Base-by-base conservation (phyloP, 2,329 filamentous ascomycete genomes). In the Alternaria panax region DNA sequence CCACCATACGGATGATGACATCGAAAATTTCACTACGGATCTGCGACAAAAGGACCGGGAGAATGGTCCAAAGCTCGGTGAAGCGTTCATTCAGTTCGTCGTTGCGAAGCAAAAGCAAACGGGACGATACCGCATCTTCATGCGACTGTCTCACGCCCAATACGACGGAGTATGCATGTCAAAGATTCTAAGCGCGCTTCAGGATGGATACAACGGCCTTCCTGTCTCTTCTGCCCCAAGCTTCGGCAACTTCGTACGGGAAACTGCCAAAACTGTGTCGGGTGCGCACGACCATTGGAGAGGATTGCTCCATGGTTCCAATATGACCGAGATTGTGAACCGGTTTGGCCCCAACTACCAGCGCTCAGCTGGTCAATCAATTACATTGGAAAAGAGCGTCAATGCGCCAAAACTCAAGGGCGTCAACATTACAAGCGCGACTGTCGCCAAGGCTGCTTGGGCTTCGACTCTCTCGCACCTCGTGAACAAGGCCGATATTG, bases 401-500 rank as follows among this genome's bases (percentile, higher is more conserved):
- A 68, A 62, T 3, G 63, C 69, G 5, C 66, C 66, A 5, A 62
- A 57, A 14, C 46, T 74, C 20, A 67, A 68, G 4, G 62, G 68
- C 20, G 51, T 71, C 60, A 74, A 75, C 63, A 76, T 80, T 50
- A 80, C 79, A 8, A 70, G 70, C 9, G 80, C 81, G 7, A 82
- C 80, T 1, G 54, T 82, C 20, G 69, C 83, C 65, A 82, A 83
- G 55, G 80, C 79, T n/a, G 80, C 81, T 0, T 83, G 81, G 81
- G 76, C 81, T 0, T 64, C 72, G 2, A 77, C 79, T 11, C 67
- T 83, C 5, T 76, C 79, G 4, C 73, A 75, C 8, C 54, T 76
- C 24, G 75, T 80, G 0, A 69, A 73, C n/a, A 73, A 67, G 22
- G 59, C 67, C 1, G 81, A 82, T 57, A 70, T 81, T 40, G 75